Evolutionary conservation across 495 filamentous ascomycete species (phyloP), one percentile per base, ranked within the genome.

Genomic region (Aspergillus coremiiformis): DNA sequence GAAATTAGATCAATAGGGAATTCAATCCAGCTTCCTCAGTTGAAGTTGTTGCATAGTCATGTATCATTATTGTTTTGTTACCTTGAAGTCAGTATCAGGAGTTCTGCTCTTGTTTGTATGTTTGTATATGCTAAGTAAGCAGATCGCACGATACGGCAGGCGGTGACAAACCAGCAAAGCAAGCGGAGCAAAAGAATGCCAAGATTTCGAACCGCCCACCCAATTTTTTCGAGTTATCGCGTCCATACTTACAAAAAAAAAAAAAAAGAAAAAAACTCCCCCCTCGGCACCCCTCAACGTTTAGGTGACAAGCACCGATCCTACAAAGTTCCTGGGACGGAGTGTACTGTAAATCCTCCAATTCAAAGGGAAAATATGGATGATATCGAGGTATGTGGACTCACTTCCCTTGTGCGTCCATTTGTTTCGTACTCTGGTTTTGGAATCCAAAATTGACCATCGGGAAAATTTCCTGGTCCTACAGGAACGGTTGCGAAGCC

Each of bases 401-500:
- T n/a, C 2, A 1, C 12, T 14, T n/a, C 12, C 12, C 9, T 35
- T 14, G 32, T 35, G 14, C 32, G 12, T 35, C 9, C 49, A 54
- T 39, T 49, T 51, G 27, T 43, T 45, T 24, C 15, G 19, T 49
- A 24, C 17, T 23, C 52, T 43, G 30, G 15, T 15, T 42, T 35
- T 35, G 39, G 51, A 44, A 44, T 27, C 8, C 44, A 49, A 59
- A 50, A 51, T 60, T 64, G 55, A 64, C 55, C 49, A 46, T 37
- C 37, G 37, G 37, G 37, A 41, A n/a, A 46, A 62, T 55, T 61
- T 59, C 56, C 46, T 49, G n/a, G 44, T 17, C 48, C 19, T 39
- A 50, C 56, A 74, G 93, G 88, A 90, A 61, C 89, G 90, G 58
- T 78, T 98, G 58, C 84, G 82, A 66, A 85, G 82, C 68, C 87